Percentiles rank a stretch among this genome's conserved stretches.
Conservation (phyloP, 1,139 yeast genomes). For the Zygosaccharomyces sapae region DNA sequence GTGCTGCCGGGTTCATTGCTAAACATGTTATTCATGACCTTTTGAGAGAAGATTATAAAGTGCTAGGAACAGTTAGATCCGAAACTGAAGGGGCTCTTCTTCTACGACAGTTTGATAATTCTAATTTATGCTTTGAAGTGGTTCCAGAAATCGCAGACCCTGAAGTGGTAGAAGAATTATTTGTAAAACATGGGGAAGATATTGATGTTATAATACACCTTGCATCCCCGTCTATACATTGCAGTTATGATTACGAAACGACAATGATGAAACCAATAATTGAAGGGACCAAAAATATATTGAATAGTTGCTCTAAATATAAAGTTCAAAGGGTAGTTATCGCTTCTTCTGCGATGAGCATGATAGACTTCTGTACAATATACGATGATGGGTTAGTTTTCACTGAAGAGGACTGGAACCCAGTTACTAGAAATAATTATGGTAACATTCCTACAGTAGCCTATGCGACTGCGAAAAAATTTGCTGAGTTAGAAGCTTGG, state of each 20-base stretch:
- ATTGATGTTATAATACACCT: slow-evolving; percentile 54
- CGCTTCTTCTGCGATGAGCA: slow-evolving; percentile 44
- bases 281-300: neutral
- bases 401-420: slow-evolving; percentile 43
- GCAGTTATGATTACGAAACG: slow-evolving; percentile 34
- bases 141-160: slow-evolving; percentile 47
- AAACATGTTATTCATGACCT: slow-evolving; percentile 40
- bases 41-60: slow-evolving; percentile 29
- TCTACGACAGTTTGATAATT: slow-evolving; percentile 24
- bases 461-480: slow-evolving; percentile 48
- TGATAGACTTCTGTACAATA: neutral
- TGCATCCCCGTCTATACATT: slow-evolving; percentile 43
- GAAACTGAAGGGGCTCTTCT: slow-evolving; percentile 31
- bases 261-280: slow-evolving; percentile 27
- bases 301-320: slow-evolving; percentile 24
- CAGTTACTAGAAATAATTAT: slow-evolving; percentile 38
- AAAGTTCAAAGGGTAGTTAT: slow-evolving; percentile 28
- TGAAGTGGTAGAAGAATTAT: slow-evolving; percentile 50
- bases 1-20: slow-evolving; percentile 51
- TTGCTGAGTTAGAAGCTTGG: slow-evolving; percentile 55
- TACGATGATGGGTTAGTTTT: slow-evolving; percentile 14
- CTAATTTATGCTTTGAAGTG: slow-evolving; percentile 42
- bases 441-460: slow-evolving; percentile 35
- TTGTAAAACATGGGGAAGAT: slow-evolving; percentile 43
- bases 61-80: slow-evolving; percentile 40